Evolutionary conservation across 352 stramenopile species (phyloP), one percentile per base, ranked within the genome.

Genomic region (Phytophthora quininea): DNA sequence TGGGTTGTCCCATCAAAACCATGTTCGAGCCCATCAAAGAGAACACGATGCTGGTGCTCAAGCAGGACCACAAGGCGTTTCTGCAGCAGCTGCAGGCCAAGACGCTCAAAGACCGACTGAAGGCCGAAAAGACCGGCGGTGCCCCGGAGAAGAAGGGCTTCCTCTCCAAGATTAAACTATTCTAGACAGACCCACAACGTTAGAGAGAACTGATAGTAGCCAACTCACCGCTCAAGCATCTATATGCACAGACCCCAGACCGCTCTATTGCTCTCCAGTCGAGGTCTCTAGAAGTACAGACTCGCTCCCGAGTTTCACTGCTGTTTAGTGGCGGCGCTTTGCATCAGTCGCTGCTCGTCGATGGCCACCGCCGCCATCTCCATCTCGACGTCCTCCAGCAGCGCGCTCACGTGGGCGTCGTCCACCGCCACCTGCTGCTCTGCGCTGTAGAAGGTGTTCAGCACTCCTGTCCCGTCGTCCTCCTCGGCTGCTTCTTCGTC

Each of bases 11-110:
- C 9, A 90, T 78, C 38, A 89, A 89, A 68, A 79, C 71, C 57
- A 95, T 92, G 83, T 95, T 95, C 52, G 82, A 93, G 64, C 82
- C 86, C 24, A 91, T 95, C 68, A 92, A 91, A 54, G 87, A 95
- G 68, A 92, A 91, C 70, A 93, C 87, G 24, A 86, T 95, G 72
- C 78, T 92, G 31, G 86, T 92, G 63, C 74, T 95, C 49, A 91
- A 91, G 67, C 87, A 93, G 64, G 87, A 95, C 69, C 82, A 92
- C 73, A 93, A 93, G 71, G 74, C 78, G 3, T 95, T 95, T 53
- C 84, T 86, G 54, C 62, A 77, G 57, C 79, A 90, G 54, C 73
- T 92, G 43, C 80, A 90, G 62, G 43, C 70, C 51, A 95, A 95
- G 73, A 83, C 72, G 47, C 73, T 93, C 58, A 92, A 91, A 64